Conservation (phyloP, 2,329 filamentous ascomycete species). For the Phyllosticta citrichinensis region DNA sequence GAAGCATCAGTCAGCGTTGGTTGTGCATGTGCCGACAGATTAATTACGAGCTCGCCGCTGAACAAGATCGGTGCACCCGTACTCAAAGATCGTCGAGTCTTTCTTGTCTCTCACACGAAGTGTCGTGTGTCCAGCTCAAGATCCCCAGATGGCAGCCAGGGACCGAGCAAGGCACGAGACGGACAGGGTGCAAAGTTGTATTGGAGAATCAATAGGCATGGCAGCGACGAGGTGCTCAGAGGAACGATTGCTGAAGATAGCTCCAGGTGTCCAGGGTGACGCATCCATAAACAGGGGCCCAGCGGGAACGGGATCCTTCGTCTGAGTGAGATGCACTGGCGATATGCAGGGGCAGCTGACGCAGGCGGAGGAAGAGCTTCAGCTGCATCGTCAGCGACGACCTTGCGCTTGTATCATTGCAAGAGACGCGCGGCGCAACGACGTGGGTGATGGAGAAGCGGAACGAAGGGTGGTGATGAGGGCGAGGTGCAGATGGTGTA, state of each 20-base stretch:
- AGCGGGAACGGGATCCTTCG: not conserved
- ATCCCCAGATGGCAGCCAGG: slow-evolving; percentile 4
- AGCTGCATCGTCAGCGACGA: not conserved
- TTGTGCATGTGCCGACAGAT: slow-evolving; percentile 8
- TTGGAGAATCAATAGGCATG: not conserved
- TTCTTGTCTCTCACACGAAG: slow-evolving; percentile 9
- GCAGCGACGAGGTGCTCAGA: not conserved
- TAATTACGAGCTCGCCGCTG: slow-evolving; percentile 11
- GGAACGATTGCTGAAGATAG: not conserved
- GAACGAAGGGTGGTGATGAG: not conserved
- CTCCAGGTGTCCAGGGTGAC: not conserved
- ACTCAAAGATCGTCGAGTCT: slow-evolving; percentile 10
- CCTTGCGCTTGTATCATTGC: not conserved
- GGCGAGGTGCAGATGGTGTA: not conserved
- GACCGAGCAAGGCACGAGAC: slow-evolving; percentile 11
- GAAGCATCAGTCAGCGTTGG: not conserved
- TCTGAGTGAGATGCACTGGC: not conserved
- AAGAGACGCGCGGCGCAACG: not conserved
- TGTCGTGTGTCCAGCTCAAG: slow-evolving; percentile 10
- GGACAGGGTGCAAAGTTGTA: not conserved
- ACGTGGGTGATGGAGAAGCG: not conserved
- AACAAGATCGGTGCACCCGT: slow-evolving; percentile 8
- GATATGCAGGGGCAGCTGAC: not conserved
- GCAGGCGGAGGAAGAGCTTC: not conserved
- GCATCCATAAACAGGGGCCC: not conserved